Evolutionary conservation across 768 basidiomycete species (phyloP), one percentile per base, ranked within the genome.

Genomic region (Boletus insuetus): DNA sequence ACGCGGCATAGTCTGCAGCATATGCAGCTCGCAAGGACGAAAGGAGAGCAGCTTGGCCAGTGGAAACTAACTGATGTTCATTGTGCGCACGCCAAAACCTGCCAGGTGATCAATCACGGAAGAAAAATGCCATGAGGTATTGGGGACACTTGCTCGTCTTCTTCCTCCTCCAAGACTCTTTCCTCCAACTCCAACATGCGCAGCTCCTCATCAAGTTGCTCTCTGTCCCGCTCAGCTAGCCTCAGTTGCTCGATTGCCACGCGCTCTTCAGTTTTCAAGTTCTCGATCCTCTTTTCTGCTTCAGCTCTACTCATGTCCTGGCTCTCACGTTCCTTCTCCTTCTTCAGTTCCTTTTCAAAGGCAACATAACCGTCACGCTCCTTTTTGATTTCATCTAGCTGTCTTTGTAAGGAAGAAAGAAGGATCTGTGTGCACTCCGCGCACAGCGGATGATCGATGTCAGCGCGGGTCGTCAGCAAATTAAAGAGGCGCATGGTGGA

Each of bases 361-460:
- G 91, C 90, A 58, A 93, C 85, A 68, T 96, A 97, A 0, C 92
- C 93, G 61, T 97, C 94, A 55, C 94, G 77, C 67, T 97, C 94
- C 67, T 86, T 89, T 74, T 86, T 91, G 3, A 89, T 88, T 74
- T 97, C 94, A 54, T 96, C 93, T 16, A 96, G 77, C 65, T 93
- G 86, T 44, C 81, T 80, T 62, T 89, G 85, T 32, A 98, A 81
- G 24, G 83, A 83, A 2, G 77, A 77, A 31, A 95, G 81, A 34
- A 98, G 73, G 46, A 88, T 80, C 64, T 90, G 86, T 4, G 94
- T 92, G 71, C 97, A 99, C 65, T 98, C 96, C 0, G 89, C 84
- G 70, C 97, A 99, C 9, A 99, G 79, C 6, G 97, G 97, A 68
- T 98, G 94, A 68, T 94, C 92, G 42, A 95, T 82, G 32, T 89